Percentiles rank a stretch among this genome's conserved stretches.
Conservation (phyloP, 305 asterid genomes). For the Stenogyne calaminthoides region DNA sequence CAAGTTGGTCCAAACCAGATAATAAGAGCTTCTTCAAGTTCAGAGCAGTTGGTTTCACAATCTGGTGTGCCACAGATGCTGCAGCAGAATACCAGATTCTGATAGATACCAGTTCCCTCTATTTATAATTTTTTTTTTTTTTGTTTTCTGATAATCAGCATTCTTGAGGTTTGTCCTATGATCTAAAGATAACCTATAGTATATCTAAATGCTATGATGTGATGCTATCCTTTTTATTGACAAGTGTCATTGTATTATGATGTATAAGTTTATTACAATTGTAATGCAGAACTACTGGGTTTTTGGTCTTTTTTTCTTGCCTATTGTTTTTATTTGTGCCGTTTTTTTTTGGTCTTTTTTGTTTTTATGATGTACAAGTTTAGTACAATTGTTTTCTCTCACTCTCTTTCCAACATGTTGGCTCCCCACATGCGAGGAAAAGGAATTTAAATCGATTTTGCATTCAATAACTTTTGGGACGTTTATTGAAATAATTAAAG, state of each 20-base stretch:
- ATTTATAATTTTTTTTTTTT: not conserved
- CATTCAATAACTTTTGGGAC: no score
- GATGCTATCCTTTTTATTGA: not conserved
- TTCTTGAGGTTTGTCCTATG: not conserved
- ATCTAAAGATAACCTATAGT: not conserved
- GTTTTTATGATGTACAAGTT: no score
- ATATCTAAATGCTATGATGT: not conserved
- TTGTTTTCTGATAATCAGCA: slow-evolving; percentile 7
- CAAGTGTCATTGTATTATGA: not conserved
- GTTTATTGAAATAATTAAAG: no score
- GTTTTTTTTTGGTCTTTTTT: no score
- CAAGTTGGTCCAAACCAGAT: slow-evolving; percentile 54
- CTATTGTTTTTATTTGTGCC: not conserved
- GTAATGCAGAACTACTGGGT: not conserved
- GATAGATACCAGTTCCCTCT: slow-evolving; percentile 37
- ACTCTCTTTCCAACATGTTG: no score
- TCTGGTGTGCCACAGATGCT: slow-evolving; percentile 60
- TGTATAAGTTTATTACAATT: not conserved
- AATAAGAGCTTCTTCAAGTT: slow-evolving; percentile 64
- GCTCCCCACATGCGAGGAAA: no score
- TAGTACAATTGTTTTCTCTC: no score
- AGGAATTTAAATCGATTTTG: no score
- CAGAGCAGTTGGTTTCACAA: slow-evolving; percentile 71
- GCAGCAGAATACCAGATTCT: slow-evolving; percentile 64
- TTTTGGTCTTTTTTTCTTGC: not conserved